Conservation (phyloP, 345 rosid species). For the Eucalyptus viminalis region DNA sequence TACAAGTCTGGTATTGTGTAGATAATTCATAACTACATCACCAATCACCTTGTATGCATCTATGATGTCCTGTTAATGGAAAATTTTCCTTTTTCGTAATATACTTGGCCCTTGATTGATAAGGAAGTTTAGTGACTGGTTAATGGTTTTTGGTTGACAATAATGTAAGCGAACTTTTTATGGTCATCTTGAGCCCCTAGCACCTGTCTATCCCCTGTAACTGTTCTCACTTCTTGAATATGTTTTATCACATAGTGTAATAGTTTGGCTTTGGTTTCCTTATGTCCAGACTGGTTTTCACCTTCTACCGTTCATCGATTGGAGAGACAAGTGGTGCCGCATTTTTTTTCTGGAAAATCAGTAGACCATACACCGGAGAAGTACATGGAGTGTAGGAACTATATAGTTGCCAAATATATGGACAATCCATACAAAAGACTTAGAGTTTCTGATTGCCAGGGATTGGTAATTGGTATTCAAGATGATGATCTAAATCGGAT, state of each 20-base stretch:
- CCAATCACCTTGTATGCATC: neutral
- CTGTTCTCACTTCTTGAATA: neutral
- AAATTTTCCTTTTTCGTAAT: neutral
- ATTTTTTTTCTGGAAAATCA: slow-evolving; percentile 91
- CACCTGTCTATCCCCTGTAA: neutral
- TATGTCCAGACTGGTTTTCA: slow-evolving; percentile 80
- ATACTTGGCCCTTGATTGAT: neutral
- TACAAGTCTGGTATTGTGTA: neutral
- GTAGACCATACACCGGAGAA: slow-evolving; percentile 62
- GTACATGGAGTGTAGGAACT: slow-evolving; percentile 87
- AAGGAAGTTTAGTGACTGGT: neutral
- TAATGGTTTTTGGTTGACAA: neutral
- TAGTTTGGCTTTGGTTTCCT: neutral
- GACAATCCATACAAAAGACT: slow-evolving; percentile 72
- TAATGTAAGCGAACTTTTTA: neutral
- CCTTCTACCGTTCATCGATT: slow-evolving; percentile 72
- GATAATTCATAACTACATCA: neutral
- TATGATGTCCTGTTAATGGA: neutral
- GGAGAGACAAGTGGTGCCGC: slow-evolving; percentile 98
- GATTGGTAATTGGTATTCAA: slow-evolving; percentile 39
- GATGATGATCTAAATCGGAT: slow-evolving; percentile 70
- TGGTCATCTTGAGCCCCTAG: neutral
- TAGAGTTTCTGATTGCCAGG: slow-evolving; percentile 62
- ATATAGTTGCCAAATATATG: slow-evolving; percentile 73
- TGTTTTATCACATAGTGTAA: neutral